A percentile compares a stretch with the other conserved stretches of the same genome.
phyloP scores from a whole-genome alignment of 805 yeast species.

The Candida tallmaniae region DNA sequence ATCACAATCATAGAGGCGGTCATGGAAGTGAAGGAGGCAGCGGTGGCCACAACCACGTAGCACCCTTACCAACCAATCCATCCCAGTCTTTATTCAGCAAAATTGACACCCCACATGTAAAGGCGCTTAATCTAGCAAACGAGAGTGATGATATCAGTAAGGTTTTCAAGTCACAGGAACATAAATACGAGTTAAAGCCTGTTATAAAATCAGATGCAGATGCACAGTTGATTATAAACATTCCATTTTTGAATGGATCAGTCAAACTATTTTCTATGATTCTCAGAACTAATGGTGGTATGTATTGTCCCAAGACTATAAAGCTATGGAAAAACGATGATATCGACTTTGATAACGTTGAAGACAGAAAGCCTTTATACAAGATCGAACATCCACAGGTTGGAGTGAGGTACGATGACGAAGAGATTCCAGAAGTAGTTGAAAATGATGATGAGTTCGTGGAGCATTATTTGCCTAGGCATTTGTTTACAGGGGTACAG shows the following conservation, averaged over 20 bases:
- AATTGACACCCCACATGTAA: slow-evolving; percentile 56
- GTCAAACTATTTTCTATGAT: slow-evolving; percentile 73
- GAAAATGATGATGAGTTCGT: slow-evolving; percentile 51
- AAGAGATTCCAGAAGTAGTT: slow-evolving; percentile 28
- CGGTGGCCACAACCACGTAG: slow-evolving; percentile 40
- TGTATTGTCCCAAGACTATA: slow-evolving; percentile 64
- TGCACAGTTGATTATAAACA: slow-evolving; percentile 66
- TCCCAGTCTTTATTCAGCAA: slow-evolving; percentile 62
- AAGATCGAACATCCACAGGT: slow-evolving; percentile 60
- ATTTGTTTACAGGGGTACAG: slow-evolving; percentile 63
- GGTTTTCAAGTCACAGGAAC: slow-evolving; percentile 51
- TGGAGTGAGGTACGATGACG: slow-evolving; percentile 43
- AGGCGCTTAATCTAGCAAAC: slow-evolving; percentile 60
- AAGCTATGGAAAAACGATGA: slow-evolving; percentile 68
- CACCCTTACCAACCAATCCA: slow-evolving; percentile 67
- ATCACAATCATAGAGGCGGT: slow-evolving; percentile 13
- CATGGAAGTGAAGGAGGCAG: slow-evolving; percentile 19
- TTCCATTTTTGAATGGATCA: slow-evolving; percentile 70
- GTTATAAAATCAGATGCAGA: slow-evolving; percentile 70
- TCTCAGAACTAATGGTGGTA: slow-evolving; percentile 58
- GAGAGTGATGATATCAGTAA: slow-evolving; percentile 43
- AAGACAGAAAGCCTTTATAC: slow-evolving; percentile 45
- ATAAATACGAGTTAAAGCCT: slow-evolving; percentile 45
- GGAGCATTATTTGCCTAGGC: slow-evolving; percentile 79
- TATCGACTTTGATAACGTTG: slow-evolving; percentile 69